Evolutionary conservation across 768 basidiomycete species (phyloP), one percentile per base, ranked within the genome.

Genomic region (Naganishia vishniacii): DNA sequence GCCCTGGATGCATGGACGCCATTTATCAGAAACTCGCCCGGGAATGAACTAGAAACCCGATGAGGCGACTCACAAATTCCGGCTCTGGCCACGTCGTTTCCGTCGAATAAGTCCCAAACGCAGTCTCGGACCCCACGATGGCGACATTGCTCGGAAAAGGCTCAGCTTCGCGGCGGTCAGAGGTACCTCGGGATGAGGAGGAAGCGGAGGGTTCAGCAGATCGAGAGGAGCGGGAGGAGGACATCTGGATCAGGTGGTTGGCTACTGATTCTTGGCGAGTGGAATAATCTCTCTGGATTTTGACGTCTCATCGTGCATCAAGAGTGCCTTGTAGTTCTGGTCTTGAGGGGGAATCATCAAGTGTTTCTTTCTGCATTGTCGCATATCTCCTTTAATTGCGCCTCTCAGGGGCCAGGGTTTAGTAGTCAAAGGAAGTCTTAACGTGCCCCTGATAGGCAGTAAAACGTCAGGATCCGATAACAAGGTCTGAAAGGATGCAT

Each of bases 51-150:
- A 12, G 41, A n/a, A 59, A 49, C 13, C 13, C 48, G 46, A 20
- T 53, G 18, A 11, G 3, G n/a, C 18, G 32, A 56, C 53, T 56
- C 23, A 56, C 65, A 31, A 62, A 67, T 59, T 67, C 65, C 13
- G 65, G 65, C 46, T 48, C 61, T 26, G 61, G 56, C 65, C 65
- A 67, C 13, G 25, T 48, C 0, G 65, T 61, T 48, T 61, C 65
- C 18, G 65, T 67, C 46, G 48, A 23, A 16, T 12, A 29, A 4
- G 65, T 58, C 16, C 61, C 61, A 26, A 58, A 59, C 3, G 65
- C 65, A 3, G 59, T 59, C 16, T 48, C 53, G 41, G 42, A 62
- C 23, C 58, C 42, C 4, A 67, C 46, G 32, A 67, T 67, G 6
- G 60, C 41, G 13, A 67, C 61, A 16, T 61, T 59, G 20, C 44